Evolutionary conservation across 1,284 basidiomycete species (phyloP).

Genomic region (Gastroboletus turbinatus): DNA sequence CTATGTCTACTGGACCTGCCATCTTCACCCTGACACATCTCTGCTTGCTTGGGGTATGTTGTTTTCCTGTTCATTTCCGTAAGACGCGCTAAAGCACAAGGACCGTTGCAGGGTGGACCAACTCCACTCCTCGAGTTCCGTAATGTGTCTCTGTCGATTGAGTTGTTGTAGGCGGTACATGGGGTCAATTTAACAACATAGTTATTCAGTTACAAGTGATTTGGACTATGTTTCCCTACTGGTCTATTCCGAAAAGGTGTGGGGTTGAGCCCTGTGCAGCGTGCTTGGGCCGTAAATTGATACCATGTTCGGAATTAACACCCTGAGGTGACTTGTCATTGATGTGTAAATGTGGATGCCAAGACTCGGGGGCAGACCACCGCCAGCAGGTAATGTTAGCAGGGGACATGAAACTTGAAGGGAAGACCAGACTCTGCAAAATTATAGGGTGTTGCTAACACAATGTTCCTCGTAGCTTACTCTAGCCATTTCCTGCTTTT

Average conservation of each 20-base stretch:
- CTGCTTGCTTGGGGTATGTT: conserved; percentile 32
- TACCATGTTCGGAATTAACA: too few species aligned
- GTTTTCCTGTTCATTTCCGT: neutral
- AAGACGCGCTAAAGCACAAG: conserved; percentile 4
- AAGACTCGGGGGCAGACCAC: neutral
- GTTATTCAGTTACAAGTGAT: neutral
- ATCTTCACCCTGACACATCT: conserved; percentile 34
- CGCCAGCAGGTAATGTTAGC: neutral
- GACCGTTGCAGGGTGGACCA: conserved; percentile 17
- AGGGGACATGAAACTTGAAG: too few species aligned
- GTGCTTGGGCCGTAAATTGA: neutral
- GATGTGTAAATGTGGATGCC: neutral
- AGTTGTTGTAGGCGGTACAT: too few species aligned
- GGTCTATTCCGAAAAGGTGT: neutral
- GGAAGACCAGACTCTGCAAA: neutral
- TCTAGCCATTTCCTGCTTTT: neutral
- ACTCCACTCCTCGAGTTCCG: conserved; percentile 30
- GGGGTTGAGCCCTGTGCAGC: neutral
- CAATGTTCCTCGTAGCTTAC: conserved; percentile 1
- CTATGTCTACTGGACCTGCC: conserved; percentile 17
- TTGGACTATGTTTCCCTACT: neutral
- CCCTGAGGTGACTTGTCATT: neutral
- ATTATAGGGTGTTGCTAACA: neutral
- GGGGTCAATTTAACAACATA: too few species aligned
- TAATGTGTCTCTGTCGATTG: conserved; percentile 20